phyloP scores from a whole-genome alignment of 768 basidiomycete species.

The Naganishia vishniacii region DNA sequence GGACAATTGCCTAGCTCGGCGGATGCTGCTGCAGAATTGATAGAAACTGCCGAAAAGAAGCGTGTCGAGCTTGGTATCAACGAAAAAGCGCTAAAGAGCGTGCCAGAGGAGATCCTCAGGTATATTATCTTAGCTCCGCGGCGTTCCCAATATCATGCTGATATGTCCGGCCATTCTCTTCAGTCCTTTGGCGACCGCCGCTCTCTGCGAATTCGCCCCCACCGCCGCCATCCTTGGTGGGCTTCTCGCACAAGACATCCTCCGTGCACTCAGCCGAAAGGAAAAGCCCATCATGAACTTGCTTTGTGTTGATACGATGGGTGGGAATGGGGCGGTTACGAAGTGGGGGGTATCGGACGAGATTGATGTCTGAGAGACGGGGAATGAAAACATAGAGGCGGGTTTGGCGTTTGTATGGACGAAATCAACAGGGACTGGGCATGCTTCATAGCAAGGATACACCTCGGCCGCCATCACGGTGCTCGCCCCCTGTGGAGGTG shows the following conservation, averaged over 20 bases:
- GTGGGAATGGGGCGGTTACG: constrained; percentile 34
- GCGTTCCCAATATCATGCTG: not conserved
- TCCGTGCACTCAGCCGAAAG: constrained; percentile 81
- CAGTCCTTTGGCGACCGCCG: constrained; percentile 67
- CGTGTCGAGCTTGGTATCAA: constrained; percentile 64
- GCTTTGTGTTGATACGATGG: constrained; percentile 65
- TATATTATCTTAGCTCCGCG: constrained; percentile 44
- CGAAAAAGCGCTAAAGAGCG: constrained; percentile 34
- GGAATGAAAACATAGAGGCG: too few relatives aligned
- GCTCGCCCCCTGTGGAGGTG: too few relatives aligned
- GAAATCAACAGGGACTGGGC: too few relatives aligned
- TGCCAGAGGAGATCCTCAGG: constrained; percentile 61
- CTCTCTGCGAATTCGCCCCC: constrained; percentile 79
- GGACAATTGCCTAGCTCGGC: constrained; percentile 58
- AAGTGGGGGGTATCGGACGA: constrained; percentile 42
- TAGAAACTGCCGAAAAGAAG: constrained; percentile 61
- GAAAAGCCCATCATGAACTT: constrained; percentile 92
- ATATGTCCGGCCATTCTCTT: constrained; percentile 31
- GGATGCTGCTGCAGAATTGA: constrained; percentile 57
- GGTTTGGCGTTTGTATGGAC: too few relatives aligned
- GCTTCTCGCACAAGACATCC: constrained; percentile 85
- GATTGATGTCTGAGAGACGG: too few relatives aligned
- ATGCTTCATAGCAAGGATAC: too few relatives aligned
- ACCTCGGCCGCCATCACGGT: too few relatives aligned
- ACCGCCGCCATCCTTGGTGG: constrained; percentile 93